A percentile compares a stretch with the other conserved stretches of the same genome.
Evolutionary conservation across 495 filamentous ascomycete genomes (phyloP).

Genomic region (Massariosphaeria phaeospora): DNA sequence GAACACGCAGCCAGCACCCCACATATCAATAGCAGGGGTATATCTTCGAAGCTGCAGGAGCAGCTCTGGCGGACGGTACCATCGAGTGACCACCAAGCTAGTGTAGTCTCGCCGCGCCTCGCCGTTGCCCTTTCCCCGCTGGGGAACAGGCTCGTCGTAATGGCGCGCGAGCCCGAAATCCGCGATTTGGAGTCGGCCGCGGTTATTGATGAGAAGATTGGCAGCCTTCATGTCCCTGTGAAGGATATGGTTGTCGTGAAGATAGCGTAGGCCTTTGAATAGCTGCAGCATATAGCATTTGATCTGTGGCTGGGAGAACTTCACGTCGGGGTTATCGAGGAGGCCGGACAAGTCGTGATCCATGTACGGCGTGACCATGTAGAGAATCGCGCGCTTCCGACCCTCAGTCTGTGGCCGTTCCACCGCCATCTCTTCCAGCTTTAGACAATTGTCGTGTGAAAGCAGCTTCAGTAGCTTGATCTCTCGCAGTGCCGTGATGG

Average conservation of each 20-base stretch:
- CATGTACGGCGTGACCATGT: slow-evolving; percentile 99
- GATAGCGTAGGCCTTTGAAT: slow-evolving; percentile 78
- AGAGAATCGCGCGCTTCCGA: slow-evolving; percentile 80
- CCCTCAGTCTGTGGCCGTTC: slow-evolving; percentile 73
- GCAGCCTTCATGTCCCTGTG: slow-evolving; percentile 99
- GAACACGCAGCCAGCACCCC: slow-evolving; percentile 97
- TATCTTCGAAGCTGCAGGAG: slow-evolving; percentile 80
- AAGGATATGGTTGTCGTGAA: slow-evolving; percentile 84
- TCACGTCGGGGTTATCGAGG: slow-evolving; percentile 86
- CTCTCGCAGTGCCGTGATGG: slow-evolving; percentile 74
- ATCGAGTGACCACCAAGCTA: slow-evolving; percentile 87
- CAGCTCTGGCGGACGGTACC: slow-evolving; percentile 95
- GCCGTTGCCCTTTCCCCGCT: slow-evolving; percentile 73
- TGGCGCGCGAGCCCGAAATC: slow-evolving; percentile 95
- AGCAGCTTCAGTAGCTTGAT: slow-evolving; percentile 96
- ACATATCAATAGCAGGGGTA: slow-evolving; percentile 95
- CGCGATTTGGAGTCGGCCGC: slow-evolving; percentile 89
- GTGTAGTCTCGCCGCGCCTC: slow-evolving; percentile 89
- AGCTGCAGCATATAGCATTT: slow-evolving; percentile 98
- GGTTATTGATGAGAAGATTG: slow-evolving; percentile 94
- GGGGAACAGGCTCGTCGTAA: slow-evolving; percentile 80
- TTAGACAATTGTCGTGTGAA: slow-evolving; percentile 81
- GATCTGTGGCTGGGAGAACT: slow-evolving; percentile 81
- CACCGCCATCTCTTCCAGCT: slow-evolving; percentile 91
- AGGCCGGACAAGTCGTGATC: slow-evolving; percentile 96